Base-by-base conservation (phyloP, 83 land plant species). In the Diphasiastrum complanatum region DNA sequence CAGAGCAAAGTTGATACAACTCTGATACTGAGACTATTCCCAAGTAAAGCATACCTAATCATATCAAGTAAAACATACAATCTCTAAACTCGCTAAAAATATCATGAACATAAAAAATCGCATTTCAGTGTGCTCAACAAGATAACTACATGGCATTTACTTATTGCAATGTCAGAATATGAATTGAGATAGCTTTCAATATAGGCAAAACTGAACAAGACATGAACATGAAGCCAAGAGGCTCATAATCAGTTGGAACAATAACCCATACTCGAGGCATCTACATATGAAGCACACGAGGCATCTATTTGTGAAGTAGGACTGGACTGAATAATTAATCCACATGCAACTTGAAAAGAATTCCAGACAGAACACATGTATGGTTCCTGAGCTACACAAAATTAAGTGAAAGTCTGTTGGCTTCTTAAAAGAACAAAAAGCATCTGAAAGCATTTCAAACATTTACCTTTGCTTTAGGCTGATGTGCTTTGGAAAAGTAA, bases 41-140 rank as follows among this genome's bases (percentile, higher is more conserved):
- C 97, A 47, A 91, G 77, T 74, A 91, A 63, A 1, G 93, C 93
- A 73, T 91, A 91, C 53, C 97, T 90, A n/a, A n/a, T 6, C 51
- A 48, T 5, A 18, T 6, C n/a, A 6, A 6, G 51, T 48, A 40
- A 40, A 8, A 40, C 43, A 40, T 8, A 8, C 43, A 40, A 40
- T 40, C 43, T 40, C 12, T 16, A 40, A 40, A 8, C 12, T 8
- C 12, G 16, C 16, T 40, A 40, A 8, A 40, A 8, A 40, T 40
- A 40, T 40, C n/a, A n/a, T n/a, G n/a, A n/a, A n/a, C n/a, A n/a
- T n/a, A n/a, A n/a, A n/a, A n/a, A n/a, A n/a, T n/a, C n/a, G n/a
- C n/a, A n/a, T n/a, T n/a, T n/a, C n/a, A n/a, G n/a, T n/a, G n/a
- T n/a, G n/a, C n/a, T n/a, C n/a, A n/a, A n/a, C n/a, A n/a, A n/a